These are phyloP conservation scores for Pseudopediastrum boryanum DNA, from an alignment of 139 green algal genomes.

Conservation along the genomic window DNA sequence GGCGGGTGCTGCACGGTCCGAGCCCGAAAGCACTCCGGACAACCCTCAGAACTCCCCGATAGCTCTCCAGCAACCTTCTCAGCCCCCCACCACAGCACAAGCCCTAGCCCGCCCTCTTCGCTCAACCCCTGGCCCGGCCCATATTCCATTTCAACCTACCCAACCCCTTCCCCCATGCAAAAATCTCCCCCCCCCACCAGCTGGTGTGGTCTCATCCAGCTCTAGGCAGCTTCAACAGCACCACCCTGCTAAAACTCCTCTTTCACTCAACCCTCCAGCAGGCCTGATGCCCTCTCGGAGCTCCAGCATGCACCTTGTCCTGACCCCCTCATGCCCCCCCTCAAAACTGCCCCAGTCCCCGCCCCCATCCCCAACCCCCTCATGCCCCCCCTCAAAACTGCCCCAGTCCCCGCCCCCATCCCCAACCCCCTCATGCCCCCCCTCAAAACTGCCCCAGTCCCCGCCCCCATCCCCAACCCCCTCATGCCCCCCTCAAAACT, in stretches of 20 bases:
- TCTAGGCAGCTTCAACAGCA: too few species aligned
- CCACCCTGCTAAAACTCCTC: background rate
- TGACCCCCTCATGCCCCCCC: background rate
- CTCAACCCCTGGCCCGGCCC: too few species aligned
- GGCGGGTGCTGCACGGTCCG: too few species aligned
- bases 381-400: background rate
- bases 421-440: background rate
- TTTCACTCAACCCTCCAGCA: background rate
- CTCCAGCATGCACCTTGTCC: background rate
- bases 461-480: too few species aligned
- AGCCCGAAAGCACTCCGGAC: background rate
- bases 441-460: too few species aligned
- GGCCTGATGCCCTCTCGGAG: background rate
- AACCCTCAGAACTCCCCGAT: background rate
- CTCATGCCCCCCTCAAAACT: background rate
- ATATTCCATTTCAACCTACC: background rate
- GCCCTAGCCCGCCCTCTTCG: background rate
- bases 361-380: background rate
- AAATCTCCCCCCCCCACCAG: constrained; percentile 23
- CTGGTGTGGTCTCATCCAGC: too few species aligned
- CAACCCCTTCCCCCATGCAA: background rate
- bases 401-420: too few species aligned
- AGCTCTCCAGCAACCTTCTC: too few species aligned
- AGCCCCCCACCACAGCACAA: background rate
- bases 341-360: background rate